Evolutionary conservation across 176 grass and related monocot genomes (phyloP).

Genomic region (bread wheat (Triticum aestivum)): DNA sequence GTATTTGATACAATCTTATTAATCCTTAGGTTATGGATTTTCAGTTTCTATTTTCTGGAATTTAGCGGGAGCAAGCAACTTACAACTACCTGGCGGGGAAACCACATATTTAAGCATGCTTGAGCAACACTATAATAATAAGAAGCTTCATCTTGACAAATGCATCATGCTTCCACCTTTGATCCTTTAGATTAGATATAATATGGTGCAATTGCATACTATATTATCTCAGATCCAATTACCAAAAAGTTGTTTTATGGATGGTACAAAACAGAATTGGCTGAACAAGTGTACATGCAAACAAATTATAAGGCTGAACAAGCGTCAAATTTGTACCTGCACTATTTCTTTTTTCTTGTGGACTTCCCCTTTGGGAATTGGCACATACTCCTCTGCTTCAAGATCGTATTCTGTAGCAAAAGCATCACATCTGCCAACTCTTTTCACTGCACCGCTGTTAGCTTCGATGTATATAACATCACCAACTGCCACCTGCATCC

Average conservation of each 20-base stretch:
- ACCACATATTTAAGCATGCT: background rate
- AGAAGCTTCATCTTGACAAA: background rate
- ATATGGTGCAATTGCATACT: background rate
- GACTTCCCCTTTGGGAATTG: slow-evolving; percentile 97
- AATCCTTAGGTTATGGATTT: too few relatives aligned
- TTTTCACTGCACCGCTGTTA: slow-evolving; percentile 96
- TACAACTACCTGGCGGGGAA: background rate
- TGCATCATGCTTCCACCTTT: background rate
- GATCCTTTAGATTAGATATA: background rate
- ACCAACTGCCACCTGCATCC: slow-evolving; percentile 69
- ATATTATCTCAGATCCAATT: background rate
- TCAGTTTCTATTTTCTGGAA: background rate
- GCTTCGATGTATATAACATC: slow-evolving; percentile 99
- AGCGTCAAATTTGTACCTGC: slow-evolving; percentile 53
- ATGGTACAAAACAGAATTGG: background rate
- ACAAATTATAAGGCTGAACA: background rate
- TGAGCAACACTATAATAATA: background rate
- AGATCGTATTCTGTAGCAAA: slow-evolving; percentile 99
- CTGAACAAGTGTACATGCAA: background rate
- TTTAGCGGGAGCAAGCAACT: background rate
- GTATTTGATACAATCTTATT: background rate
- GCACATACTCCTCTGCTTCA: slow-evolving; percentile 98
- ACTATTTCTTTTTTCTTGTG: slow-evolving; percentile 98
- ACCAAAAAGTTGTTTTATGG: background rate
- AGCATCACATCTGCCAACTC: slow-evolving; percentile 99